Conservation (phyloP, 352 stramenopile species). For the Globisporangium alternatum region DNA sequence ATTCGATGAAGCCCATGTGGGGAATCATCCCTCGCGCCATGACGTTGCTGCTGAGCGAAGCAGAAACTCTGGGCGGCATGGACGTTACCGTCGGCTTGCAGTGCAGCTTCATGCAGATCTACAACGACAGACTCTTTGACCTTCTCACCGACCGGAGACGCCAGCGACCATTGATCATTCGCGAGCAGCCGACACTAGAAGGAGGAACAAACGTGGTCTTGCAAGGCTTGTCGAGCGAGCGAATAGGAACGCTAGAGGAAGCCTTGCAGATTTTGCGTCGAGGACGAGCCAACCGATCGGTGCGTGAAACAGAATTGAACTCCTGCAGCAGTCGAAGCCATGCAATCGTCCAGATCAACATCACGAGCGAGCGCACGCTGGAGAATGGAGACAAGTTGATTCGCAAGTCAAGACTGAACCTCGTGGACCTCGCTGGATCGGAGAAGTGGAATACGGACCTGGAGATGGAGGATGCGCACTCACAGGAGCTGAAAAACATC, state of each 20-base stretch:
- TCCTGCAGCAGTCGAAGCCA: conserved; percentile 87
- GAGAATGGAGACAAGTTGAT: conserved; percentile 37
- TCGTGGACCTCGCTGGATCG: conserved; percentile 76
- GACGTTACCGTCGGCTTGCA: conserved; percentile 43
- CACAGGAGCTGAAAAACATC: conserved; percentile 87
- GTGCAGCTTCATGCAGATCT: conserved; percentile 92
- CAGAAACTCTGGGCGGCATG: conserved; percentile 12
- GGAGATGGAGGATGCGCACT: conserved; percentile 68
- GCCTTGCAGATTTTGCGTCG: conserved; percentile 52
- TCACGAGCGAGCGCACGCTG: conserved; percentile 37
- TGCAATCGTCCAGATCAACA: conserved; percentile 88
- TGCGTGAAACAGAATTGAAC: conserved; percentile 87
- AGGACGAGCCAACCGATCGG: conserved; percentile 56
- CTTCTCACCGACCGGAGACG: conserved; percentile 71
- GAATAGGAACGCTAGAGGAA: conserved; percentile 35
- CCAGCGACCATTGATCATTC: conserved; percentile 68
- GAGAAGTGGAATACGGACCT: conserved; percentile 85
- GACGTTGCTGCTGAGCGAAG: conserved; percentile 54
- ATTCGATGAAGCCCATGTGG: conserved; percentile 24
- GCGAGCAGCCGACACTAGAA: conserved; percentile 55
- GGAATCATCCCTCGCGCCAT: conserved; percentile 84
- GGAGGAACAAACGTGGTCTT: conserved; percentile 54
- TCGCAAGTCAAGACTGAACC: conserved; percentile 57
- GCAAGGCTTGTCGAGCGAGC: conserved; percentile 56
- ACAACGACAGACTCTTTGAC: conserved; percentile 93